Evolutionary conservation across 768 basidiomycete species (phyloP), one percentile per base, ranked within the genome.

Genomic region (Tulasnella sp.): DNA sequence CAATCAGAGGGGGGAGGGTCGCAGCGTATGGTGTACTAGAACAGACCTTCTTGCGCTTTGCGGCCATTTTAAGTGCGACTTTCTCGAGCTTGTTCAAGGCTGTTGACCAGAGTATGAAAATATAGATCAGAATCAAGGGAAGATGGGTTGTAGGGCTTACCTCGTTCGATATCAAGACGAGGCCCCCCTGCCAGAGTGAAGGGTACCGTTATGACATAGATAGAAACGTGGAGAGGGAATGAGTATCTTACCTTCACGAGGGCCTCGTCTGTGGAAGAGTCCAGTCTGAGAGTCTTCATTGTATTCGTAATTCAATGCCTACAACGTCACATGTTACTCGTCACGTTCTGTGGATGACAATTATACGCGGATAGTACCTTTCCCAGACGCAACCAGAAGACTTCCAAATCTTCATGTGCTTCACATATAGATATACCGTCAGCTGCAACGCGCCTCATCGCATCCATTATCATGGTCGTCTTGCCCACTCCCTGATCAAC

Each of bases 1-100:
- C 19, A 34, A 44, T 46, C 21, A 74, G 39, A 74, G 40, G 75
- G 48, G 39, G 77, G 10, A 19, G 21, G 27, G 44, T 14, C 24
- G n/a, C n/a, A 56, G 14, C 19, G 46, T 2, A 42, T 7, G 62
- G 24, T 46, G 31, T 36, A 16, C 8, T 34, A 36, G 52, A 14
- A 34, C 77, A 71, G 24, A 78, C 77, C 62, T 48, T 75, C 90
- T 88, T 5, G 90, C 89, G 7, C 88, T 89, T 79, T 86, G 86
- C 58, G 85, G 92, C 87, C 82, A 87, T 89, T 52, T 89, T 86
- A 79, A 97, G 87, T 0, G 95, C 95, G 36, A 96, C 94, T 83
- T 96, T 95, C 84, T 94, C 91, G 3, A 94, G 87, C 83, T 96
- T 96, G 84, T 92, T 94, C 85, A 95, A 82, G 5, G 93, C 94